Base-by-base conservation (phyloP, 208 protist genomes). In the Crithidia acanthocephali region DNA sequence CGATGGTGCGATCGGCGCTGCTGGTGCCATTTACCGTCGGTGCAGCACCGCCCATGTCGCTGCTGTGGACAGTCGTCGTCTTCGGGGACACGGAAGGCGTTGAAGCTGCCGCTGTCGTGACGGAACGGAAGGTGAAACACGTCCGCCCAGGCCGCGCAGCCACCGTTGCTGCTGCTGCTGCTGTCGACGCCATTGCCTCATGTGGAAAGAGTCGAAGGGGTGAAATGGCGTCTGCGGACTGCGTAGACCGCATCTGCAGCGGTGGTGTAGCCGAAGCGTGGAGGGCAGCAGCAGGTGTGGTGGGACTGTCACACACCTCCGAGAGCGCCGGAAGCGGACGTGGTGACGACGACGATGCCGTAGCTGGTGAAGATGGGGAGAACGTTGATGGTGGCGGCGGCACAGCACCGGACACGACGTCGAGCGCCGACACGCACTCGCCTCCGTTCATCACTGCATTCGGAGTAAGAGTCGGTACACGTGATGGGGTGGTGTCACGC, bases 81-180 rank as follows among this genome's bases (percentile, higher is more conserved):
- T n/a, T 48, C 18, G 44, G 44, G 18, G 16, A 22, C 4, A 48
- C 4, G 16, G 44, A 48, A 22, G 18, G 13, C 22, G 35, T 47
- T 23, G 35, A n/a, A 20, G 50, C 4, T 4, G 2, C 33, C 6
- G 32, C 35, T 9, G 32, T 23, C 47, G 47, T 18, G 16, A 23
- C 37, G n/a, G 64, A 72, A 33, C 51, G 60, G 15, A 78, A 35
- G 9, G 57, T 78, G 45, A 78, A 78, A 57, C 72, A 78, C 13
- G 72, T 78, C 22, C 72, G 56, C 27, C 50, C 66, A 37, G 58
- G 52, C 22, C 72, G 72, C 22, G 30, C 58, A 1, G 72, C 22
- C 32, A 51, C 22, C n/a, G 63, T 13, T 9, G 51, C 25, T 22
- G 9, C 15, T 15, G 9, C 15, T 15, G 11, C 11, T 11, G 35